phyloP scores from a whole-genome alignment of 2,329 filamentous ascomycete species.

The Fusarium acutatum region DNA sequence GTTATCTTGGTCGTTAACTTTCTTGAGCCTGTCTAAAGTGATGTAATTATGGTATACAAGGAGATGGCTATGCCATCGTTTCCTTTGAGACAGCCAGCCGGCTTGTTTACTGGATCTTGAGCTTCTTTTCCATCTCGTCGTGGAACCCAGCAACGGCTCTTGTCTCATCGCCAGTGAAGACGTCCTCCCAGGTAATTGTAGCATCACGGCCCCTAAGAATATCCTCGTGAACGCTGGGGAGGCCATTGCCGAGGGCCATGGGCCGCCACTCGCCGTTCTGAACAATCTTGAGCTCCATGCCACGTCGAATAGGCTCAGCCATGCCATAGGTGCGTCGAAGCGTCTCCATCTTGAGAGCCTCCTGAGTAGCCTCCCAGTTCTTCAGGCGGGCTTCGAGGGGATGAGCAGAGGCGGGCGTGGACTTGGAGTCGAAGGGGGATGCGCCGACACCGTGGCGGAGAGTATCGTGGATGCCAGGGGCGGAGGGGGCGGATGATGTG shows the following conservation, averaged over 20 bases:
- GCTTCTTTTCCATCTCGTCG: conserved; percentile 91
- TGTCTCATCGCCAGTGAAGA: conserved; percentile 83
- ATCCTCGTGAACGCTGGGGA: conserved; percentile 83
- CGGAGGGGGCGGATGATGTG: conserved; percentile 81
- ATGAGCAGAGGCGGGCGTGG: conserved; percentile 71
- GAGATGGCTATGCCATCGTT: background rate
- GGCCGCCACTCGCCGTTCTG: conserved; percentile 83
- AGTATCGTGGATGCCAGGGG: conserved; percentile 91
- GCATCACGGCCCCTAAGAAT: conserved; percentile 83
- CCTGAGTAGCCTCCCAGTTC: conserved; percentile 90
- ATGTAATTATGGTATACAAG: conserved; percentile 28
- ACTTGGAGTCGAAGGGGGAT: conserved; percentile 58
- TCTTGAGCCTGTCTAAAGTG: conserved; percentile 28
- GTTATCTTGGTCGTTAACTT: background rate
- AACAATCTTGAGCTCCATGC: conserved; percentile 95
- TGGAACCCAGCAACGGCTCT: conserved; percentile 78
- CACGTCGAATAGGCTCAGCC: conserved; percentile 88
- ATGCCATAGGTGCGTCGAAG: conserved; percentile 90
- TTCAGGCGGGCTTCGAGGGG: conserved; percentile 91
- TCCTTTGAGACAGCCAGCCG: background rate
- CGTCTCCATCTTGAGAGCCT: conserved; percentile 85
- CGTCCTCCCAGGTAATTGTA: conserved; percentile 90
- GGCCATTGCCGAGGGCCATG: conserved; percentile 67
- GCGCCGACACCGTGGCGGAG: conserved; percentile 84
- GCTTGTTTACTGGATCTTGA: conserved; percentile 70